These are phyloP conservation scores for Irpex sp. DNA, from an alignment of 1,284 basidiomycete species.

Conservation along the genomic window DNA sequence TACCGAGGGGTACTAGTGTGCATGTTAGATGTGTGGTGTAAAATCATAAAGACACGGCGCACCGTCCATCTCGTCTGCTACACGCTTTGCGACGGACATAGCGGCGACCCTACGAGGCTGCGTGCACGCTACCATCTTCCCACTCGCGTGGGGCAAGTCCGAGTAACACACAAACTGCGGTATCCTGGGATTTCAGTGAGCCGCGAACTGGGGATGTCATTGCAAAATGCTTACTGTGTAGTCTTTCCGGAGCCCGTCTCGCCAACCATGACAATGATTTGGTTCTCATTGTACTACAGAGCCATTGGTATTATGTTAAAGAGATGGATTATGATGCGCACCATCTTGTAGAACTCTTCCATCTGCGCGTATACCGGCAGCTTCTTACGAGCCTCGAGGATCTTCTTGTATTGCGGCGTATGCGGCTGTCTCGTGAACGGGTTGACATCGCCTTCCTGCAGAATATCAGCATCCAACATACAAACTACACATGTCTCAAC, in stretches of 20 bases:
- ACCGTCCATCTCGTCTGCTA: slow-evolving; percentile 98
- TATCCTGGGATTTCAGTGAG: slow-evolving; percentile 40
- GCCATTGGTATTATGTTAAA: slow-evolving; percentile 20
- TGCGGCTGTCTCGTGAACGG: slow-evolving; percentile 84
- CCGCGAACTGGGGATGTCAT: neutral
- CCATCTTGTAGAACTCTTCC: slow-evolving; percentile 85
- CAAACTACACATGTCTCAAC: slow-evolving; percentile 39
- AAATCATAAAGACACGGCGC: slow-evolving; percentile 25
- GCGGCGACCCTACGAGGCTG: slow-evolving; percentile 97
- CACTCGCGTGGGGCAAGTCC: slow-evolving; percentile 84
- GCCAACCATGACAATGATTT: slow-evolving; percentile 94
- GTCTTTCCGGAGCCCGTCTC: slow-evolving; percentile 99
- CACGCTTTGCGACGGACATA: slow-evolving; percentile 97
- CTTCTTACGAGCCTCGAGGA: slow-evolving; percentile 80
- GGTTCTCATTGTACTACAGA: slow-evolving; percentile 76
- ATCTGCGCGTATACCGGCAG: slow-evolving; percentile 93
- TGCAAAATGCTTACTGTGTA: slow-evolving; percentile 69
- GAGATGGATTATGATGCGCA: slow-evolving; percentile 36
- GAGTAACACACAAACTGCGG: slow-evolving; percentile 95
- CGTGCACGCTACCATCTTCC: slow-evolving; percentile 93
- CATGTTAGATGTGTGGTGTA: neutral
- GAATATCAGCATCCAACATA: neutral
- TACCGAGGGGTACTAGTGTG: slow-evolving; percentile 74
- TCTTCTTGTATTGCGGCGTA: slow-evolving; percentile 80
- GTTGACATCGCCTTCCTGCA: slow-evolving; percentile 77